Conservation (phyloP, 2,329 filamentous ascomycete species). For the Colletotrichum caudatum region DNA sequence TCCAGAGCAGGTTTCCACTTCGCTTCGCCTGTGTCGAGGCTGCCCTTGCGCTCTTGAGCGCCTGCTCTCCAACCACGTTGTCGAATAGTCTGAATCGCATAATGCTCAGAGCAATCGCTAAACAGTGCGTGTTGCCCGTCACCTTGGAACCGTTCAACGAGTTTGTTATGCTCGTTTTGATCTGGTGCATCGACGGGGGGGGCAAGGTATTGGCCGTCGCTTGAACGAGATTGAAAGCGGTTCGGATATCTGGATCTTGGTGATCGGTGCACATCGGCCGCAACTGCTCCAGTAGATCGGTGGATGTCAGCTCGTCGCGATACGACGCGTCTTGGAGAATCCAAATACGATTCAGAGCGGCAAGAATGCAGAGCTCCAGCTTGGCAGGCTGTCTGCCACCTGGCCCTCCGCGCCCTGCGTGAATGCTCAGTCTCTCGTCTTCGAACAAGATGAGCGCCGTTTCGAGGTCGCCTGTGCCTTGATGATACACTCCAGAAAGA, state of each 20-base stretch:
- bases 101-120: slow-evolving; percentile 85
- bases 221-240: slow-evolving; percentile 81
- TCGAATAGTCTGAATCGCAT: slow-evolving; percentile 88
- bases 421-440: slow-evolving; percentile 68
- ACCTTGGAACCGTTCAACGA: slow-evolving; percentile 77
- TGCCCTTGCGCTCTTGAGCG: slow-evolving; percentile 79
- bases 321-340: slow-evolving; percentile 75
- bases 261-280: slow-evolving; percentile 76
- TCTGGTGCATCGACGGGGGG: slow-evolving; percentile 76
- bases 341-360: slow-evolving; percentile 76
- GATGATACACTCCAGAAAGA: slow-evolving; percentile 79
- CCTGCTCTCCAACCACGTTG: slow-evolving; percentile 83
- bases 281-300: slow-evolving; percentile 73
- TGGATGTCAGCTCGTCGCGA: slow-evolving; percentile 68
- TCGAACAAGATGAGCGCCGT: slow-evolving; percentile 76
- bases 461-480: slow-evolving; percentile 80
- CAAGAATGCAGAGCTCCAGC: slow-evolving; percentile 74
- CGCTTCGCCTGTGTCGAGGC: slow-evolving; percentile 75
- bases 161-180: slow-evolving; percentile 81
- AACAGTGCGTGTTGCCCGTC: slow-evolving; percentile 80
- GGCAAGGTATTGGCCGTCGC: slow-evolving; percentile 74
- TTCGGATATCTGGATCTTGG: slow-evolving; percentile 79
- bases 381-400: slow-evolving; percentile 63
- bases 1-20: slow-evolving; percentile 80
- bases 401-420: slow-evolving; percentile 53